Evolutionary conservation across 2,329 filamentous ascomycete genomes (phyloP), one percentile per base, ranked within the genome.

Genomic region (Rutstroemia sydowiana): DNA sequence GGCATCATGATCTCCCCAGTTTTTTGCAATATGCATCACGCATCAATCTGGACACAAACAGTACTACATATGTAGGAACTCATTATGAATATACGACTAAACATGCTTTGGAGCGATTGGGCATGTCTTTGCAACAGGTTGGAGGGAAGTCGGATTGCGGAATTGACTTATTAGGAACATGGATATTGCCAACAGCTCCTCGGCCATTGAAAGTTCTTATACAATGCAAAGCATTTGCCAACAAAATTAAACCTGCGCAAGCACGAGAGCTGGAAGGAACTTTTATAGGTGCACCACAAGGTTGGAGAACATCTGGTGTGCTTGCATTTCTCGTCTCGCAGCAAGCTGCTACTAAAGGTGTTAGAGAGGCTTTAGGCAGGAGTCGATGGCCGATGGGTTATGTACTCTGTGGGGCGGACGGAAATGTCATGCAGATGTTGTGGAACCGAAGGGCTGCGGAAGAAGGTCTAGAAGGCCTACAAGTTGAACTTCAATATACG

Each of bases 211-310:
- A 70, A 44, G 69, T 78, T 1, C 65, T 81, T 16, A 65, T 79
- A 16, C 87, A 92, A 66, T 92, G 88, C 74, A 93, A 92, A 67
- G 78, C 75, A 1, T 72, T 77, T 13, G 65, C 71, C 16, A 69
- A 71, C 52, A 71, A 73, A 42, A 73, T 79, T 0, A 61, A 60
- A 3, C 87, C 87, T 0, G 70, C 75, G 30, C 71, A 81, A 43
- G 70, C 88, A 8, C 78, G 87, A n/a, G 87, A 92, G 69, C 75
- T 92, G 3, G 87, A 89, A 64, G 92, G 92, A 3, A 81, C 88
- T 0, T 86, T 93, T 63, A 75, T 76, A 1, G 83, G 82, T 11
- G 86, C 87, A 6, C 90, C 89, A 1, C 71, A 76, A 0, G 85
- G 84, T 0, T 95, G 87, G 87, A 74, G 81, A 48, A 66, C 73